Percentiles rank a stretch among this genome's conserved stretches.
Evolutionary conservation across 2,329 filamentous ascomycete genomes (phyloP).

Genomic region (Hypoxylon sp.): DNA sequence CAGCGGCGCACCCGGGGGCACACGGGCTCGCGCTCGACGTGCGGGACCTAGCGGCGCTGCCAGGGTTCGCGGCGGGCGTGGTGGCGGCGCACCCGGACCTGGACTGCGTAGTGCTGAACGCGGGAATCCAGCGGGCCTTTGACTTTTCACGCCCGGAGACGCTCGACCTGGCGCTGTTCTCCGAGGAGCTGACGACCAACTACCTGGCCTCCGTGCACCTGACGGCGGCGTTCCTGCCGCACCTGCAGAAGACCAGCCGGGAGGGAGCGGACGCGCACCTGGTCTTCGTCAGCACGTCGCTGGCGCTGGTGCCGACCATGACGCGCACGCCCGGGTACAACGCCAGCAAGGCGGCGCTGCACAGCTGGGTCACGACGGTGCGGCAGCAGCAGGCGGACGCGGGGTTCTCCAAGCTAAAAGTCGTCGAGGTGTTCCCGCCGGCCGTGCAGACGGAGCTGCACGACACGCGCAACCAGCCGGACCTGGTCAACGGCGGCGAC

Average conservation of each 20-base stretch:
- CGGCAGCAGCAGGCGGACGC: constrained; percentile 53
- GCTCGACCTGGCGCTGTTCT: constrained; percentile 49
- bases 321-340: constrained; percentile 55
- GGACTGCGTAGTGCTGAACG: constrained; percentile 60
- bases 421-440: constrained; percentile 56
- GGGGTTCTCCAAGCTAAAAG: constrained; percentile 32
- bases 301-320: constrained; percentile 52
- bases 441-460: constrained; percentile 56
- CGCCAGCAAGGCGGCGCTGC: constrained; percentile 58
- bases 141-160: constrained; percentile 54
- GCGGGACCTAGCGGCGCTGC: constrained; percentile 49
- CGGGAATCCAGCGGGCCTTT: constrained; percentile 55
- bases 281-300: constrained; percentile 42
- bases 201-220: constrained; percentile 55
- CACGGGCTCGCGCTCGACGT: constrained; percentile 50
- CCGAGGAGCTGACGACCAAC: constrained; percentile 54
- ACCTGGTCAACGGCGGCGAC: constrained; percentile 50
- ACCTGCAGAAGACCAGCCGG: constrained; percentile 43
- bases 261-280: constrained; percentile 28
- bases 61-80: constrained; percentile 43
- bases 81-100: constrained; percentile 53
- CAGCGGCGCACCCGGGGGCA: constrained; percentile 48
- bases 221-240: constrained; percentile 55
- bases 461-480: constrained; percentile 49
- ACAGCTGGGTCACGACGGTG: constrained; percentile 53